Evolutionary conservation across 805 yeast genomes (phyloP).

Genomic region (Candida nitratophila): DNA sequence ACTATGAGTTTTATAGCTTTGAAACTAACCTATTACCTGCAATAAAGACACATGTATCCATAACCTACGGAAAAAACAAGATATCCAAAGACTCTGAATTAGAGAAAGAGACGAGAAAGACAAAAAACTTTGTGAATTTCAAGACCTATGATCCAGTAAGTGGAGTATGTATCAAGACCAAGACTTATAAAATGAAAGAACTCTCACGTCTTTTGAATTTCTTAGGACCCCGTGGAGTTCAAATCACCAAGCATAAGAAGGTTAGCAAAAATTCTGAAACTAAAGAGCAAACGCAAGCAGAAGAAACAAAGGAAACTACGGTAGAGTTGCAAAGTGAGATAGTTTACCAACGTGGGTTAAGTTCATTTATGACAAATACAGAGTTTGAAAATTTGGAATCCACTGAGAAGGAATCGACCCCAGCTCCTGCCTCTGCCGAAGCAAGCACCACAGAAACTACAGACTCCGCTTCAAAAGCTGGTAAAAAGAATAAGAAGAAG

Average conservation of each 20-base stretch:
- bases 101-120: neutral
- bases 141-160: conserved; percentile 60
- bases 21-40: neutral
- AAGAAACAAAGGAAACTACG: conserved; percentile 1
- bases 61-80: conserved; percentile 4
- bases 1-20: no score
- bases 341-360: conserved; percentile 3
- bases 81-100: neutral
- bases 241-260: conserved; percentile 18
- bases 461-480: neutral
- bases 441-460: neutral
- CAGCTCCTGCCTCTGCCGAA: neutral
- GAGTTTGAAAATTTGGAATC: conserved; percentile 1
- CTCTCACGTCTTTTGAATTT: conserved; percentile 66
- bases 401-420: neutral
- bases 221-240: conserved; percentile 58
- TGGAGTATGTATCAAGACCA: conserved; percentile 54
- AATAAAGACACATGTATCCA: conserved; percentile 4
- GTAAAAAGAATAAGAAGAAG: conserved; percentile 7
- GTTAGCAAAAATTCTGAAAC: conserved; percentile 1
- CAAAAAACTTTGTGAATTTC: conserved; percentile 23
- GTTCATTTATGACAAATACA: conserved; percentile 4
- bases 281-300: no score
- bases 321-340: neutral
- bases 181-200: conserved; percentile 61